These are phyloP conservation scores for Globisporangium spiculum DNA, from an alignment of 352 stramenopile genomes.

Conservation along the genomic window DNA sequence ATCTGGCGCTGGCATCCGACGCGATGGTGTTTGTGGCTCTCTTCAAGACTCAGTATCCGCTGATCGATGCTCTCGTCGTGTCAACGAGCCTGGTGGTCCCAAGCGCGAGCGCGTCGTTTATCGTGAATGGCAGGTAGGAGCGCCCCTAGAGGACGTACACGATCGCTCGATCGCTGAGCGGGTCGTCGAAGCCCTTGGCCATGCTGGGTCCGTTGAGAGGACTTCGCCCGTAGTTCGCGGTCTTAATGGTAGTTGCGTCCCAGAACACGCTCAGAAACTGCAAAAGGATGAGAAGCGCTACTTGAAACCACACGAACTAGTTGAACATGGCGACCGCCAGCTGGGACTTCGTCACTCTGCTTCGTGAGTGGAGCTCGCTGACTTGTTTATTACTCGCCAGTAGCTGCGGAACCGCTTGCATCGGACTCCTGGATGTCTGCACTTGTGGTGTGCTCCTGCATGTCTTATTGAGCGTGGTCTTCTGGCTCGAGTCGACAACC, in stretches of 20 bases:
- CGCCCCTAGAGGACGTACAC: conserved; percentile 38
- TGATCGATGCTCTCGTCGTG: conserved; percentile 5
- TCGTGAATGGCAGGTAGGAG: conserved; percentile 32
- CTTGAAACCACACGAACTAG: background rate
- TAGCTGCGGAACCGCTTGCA: background rate
- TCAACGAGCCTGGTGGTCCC: background rate
- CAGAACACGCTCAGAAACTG: background rate
- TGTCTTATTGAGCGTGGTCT: too few relatives aligned
- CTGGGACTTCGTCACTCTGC: background rate
- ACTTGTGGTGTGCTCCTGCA: background rate
- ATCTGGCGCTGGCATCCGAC: background rate
- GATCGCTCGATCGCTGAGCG: conserved; percentile 40
- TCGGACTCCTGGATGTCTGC: background rate
- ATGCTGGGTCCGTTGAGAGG: background rate
- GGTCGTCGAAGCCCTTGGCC: conserved; percentile 25
- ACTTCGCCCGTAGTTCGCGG: background rate
- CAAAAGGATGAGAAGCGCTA: background rate
- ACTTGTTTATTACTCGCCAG: background rate
- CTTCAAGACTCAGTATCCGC: conserved; percentile 13
- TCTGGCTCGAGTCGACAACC: background rate
- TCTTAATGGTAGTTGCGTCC: background rate
- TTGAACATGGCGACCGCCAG: background rate
- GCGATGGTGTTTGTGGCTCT: background rate
- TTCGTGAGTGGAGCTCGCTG: background rate
- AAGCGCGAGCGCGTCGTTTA: conserved; percentile 30